Conservation (phyloP, 2,329 filamentous ascomycete species). For the Aspergillus sp. region DNA sequence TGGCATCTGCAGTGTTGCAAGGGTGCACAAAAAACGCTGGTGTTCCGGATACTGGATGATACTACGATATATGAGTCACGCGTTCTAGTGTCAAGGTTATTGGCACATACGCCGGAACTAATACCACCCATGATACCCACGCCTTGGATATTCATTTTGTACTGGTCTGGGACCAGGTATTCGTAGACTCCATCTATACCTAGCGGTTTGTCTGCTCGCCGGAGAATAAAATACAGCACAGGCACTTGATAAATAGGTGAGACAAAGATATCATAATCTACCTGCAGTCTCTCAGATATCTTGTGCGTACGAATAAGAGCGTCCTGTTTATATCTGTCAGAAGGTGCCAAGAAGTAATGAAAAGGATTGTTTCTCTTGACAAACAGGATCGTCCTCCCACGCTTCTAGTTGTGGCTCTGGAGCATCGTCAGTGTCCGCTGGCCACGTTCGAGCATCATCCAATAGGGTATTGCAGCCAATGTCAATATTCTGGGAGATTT, state of each 20-base stretch:
- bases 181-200: conserved; percentile 70
- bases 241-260: conserved; percentile 74
- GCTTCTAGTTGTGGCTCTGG: conserved; percentile 22
- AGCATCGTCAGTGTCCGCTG: conserved; percentile 4
- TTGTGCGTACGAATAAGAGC: conserved; percentile 38
- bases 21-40: conserved; percentile 92
- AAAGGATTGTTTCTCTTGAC: conserved; percentile 17
- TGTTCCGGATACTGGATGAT: conserved; percentile 77
- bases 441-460: conserved; percentile 2
- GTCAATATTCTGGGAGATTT: conserved; percentile 28
- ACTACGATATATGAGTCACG: conserved; percentile 53
- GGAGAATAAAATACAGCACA: conserved; percentile 72
- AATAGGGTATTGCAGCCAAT: conserved; percentile 6
- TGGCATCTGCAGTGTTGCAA: conserved; percentile 80
- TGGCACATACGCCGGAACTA: conserved; percentile 68
- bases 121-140: conserved; percentile 70
- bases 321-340: conserved; percentile 41
- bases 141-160: conserved; percentile 60
- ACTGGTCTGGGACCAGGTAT: conserved; percentile 66
- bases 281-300: conserved; percentile 44
- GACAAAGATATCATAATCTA: conserved; percentile 72
- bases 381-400: conserved; percentile 31
- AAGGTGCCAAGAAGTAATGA: conserved; percentile 1
- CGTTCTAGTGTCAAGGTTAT: conserved; percentile 21
- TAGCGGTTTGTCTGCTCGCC: conserved; percentile 58